A percentile compares a stretch with the other conserved stretches of the same genome.
Evolutionary conservation across 306 rosid species (phyloP).

Genomic region (Ammopiptanthus mongolicus): DNA sequence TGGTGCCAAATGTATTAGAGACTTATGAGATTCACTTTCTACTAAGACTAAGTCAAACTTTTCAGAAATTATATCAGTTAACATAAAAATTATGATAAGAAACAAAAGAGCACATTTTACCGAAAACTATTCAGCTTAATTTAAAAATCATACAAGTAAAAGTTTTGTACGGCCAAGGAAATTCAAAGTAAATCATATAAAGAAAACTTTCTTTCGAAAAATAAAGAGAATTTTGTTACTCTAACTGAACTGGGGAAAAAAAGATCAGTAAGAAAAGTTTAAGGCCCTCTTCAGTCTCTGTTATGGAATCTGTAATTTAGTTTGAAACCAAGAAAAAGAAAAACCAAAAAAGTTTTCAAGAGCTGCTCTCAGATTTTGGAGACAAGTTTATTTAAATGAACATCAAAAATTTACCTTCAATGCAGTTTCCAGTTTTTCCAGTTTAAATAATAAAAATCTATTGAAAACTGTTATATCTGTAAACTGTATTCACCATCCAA

Average conservation of each 20-base stretch:
- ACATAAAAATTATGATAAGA: neutral
- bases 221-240: neutral
- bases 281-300: neutral
- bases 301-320: neutral
- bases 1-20: neutral
- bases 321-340: neutral
- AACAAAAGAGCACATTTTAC: neutral
- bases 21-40: neutral
- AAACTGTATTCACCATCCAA: neutral
- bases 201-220: neutral
- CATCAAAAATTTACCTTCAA: neutral
- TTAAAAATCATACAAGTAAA: neutral
- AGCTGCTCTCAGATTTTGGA: neutral
- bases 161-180: neutral
- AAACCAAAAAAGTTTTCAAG: neutral
- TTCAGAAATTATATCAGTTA: neutral
- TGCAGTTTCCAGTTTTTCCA: neutral
- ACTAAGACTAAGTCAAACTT: neutral
- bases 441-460: neutral
- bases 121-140: neutral
- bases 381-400: neutral
- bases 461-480: neutral
- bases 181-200: neutral
- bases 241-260: neutral
- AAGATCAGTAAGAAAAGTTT: neutral